These are phyloP conservation scores for Halophytophthora polymorphica DNA, from an alignment of 352 stramenopile species.

Conservation along the genomic window DNA sequence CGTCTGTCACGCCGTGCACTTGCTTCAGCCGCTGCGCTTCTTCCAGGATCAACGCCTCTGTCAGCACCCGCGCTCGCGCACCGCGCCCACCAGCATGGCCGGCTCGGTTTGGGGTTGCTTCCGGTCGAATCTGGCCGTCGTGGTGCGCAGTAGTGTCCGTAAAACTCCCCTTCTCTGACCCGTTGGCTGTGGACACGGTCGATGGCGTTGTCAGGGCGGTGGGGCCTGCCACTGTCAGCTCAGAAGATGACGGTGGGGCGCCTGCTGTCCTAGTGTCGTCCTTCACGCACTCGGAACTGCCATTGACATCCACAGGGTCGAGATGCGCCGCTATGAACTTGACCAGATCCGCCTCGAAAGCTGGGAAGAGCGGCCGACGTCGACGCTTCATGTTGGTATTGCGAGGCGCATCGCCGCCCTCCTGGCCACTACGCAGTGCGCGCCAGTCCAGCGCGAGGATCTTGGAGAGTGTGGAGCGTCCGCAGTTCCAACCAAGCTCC, in stretches of 20 bases:
- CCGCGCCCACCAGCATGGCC: not conserved
- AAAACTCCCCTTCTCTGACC: too few species aligned
- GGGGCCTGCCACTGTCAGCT: too few species aligned
- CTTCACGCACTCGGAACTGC: too few species aligned
- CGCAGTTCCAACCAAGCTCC: slow-evolving; percentile 62
- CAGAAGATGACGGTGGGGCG: not conserved
- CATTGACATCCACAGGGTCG: not conserved
- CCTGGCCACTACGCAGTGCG: slow-evolving; percentile 27
- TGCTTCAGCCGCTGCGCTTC: slow-evolving; percentile 71
- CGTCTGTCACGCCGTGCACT: slow-evolving; percentile 55
- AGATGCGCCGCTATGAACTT: slow-evolving; percentile 41
- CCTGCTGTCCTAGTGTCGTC: too few species aligned
- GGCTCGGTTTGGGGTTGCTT: not conserved
- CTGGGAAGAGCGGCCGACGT: slow-evolving; percentile 64
- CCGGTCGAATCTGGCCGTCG: not conserved
- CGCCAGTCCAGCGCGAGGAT: slow-evolving; percentile 72
- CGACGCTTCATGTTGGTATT: slow-evolving; percentile 79
- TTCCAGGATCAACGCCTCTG: slow-evolving; percentile 70
- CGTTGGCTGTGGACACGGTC: too few species aligned
- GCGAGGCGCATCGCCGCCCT: slow-evolving; percentile 32
- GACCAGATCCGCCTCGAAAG: slow-evolving; percentile 64
- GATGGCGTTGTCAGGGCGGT: too few species aligned
- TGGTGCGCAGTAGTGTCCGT: not conserved
- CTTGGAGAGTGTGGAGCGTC: slow-evolving; percentile 73
- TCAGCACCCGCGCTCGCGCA: slow-evolving; percentile 25